These are phyloP conservation scores for Lyophyllum atratum DNA, from an alignment of 768 basidiomycete species.

Conservation along the genomic window DNA sequence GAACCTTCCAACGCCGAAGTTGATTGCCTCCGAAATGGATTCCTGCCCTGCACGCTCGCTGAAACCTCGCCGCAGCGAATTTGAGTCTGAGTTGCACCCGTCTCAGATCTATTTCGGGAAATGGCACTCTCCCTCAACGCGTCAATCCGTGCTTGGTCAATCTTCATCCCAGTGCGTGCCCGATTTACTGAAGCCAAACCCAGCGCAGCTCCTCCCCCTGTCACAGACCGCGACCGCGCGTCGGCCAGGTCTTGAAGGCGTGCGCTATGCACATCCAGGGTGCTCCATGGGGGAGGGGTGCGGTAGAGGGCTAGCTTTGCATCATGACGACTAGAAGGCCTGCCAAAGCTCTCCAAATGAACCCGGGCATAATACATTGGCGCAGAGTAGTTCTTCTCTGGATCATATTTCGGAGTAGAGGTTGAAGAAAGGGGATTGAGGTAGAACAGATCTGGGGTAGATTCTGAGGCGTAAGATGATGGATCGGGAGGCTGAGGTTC, in stretches of 20 bases:
- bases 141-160: constrained; percentile 11
- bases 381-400: constrained; percentile 11
- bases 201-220: background rate
- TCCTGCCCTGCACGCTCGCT: constrained; percentile 11
- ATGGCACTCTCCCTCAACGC: constrained; percentile 14
- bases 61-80: background rate
- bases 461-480: background rate
- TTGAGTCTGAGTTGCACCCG: background rate
- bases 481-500: background rate
- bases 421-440: constrained; percentile 1
- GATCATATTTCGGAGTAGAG: constrained; percentile 9
- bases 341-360: constrained; percentile 1
- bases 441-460: constrained; percentile 18
- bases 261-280: constrained; percentile 18
- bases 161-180: constrained; percentile 10
- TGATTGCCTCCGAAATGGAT: constrained; percentile 20
- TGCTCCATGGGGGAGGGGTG: constrained; percentile 36
- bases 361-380: constrained; percentile 15
- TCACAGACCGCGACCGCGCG: background rate
- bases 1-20: constrained; percentile 2
- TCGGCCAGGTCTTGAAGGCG: background rate
- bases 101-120: constrained; percentile 5
- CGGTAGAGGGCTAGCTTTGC: constrained; percentile 36
- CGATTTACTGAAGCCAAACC: constrained; percentile 9
- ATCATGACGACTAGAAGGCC: constrained; percentile 16